These are phyloP conservation scores for Nicotiana obtusifolia DNA, from an alignment of 257 asterid species.

Conservation along the genomic window DNA sequence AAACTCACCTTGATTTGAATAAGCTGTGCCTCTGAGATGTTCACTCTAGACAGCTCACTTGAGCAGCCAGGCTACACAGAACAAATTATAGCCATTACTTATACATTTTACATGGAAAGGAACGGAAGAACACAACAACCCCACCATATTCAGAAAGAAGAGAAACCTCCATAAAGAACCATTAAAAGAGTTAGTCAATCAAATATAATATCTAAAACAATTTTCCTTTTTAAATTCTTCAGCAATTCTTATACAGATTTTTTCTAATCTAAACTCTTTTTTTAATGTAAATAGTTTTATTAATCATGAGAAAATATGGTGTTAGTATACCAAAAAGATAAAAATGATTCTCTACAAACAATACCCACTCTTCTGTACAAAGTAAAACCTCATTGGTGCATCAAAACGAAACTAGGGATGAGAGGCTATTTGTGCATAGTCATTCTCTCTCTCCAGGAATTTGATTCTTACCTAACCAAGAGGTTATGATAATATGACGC, in stretches of 20 bases:
- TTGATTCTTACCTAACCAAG: not conserved
- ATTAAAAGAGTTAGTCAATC: not conserved
- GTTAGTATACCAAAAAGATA: not conserved
- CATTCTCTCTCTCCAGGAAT: not conserved
- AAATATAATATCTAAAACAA: not conserved
- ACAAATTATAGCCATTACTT: not conserved
- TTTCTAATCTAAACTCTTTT: not conserved
- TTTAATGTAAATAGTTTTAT: not conserved
- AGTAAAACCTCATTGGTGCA: not conserved
- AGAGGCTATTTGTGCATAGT: not conserved
- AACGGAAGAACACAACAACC: not conserved
- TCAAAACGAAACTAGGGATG: not conserved
- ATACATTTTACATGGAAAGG: not conserved
- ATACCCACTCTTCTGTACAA: not conserved
- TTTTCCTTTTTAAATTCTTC: not conserved
- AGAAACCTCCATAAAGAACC: not conserved
- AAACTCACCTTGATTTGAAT: slow-evolving; percentile 72
- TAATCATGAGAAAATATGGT: not conserved
- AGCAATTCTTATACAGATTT: not conserved
- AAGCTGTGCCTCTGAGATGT: slow-evolving; percentile 66
- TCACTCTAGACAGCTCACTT: slow-evolving; percentile 61
- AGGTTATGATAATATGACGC: not conserved
- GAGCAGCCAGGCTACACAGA: slow-evolving; percentile 90
- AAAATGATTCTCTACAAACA: not conserved
- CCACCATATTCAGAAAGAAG: not conserved